Conservation (phyloP, 345 rosid genomes). For the Eutrema yunnanense region DNA sequence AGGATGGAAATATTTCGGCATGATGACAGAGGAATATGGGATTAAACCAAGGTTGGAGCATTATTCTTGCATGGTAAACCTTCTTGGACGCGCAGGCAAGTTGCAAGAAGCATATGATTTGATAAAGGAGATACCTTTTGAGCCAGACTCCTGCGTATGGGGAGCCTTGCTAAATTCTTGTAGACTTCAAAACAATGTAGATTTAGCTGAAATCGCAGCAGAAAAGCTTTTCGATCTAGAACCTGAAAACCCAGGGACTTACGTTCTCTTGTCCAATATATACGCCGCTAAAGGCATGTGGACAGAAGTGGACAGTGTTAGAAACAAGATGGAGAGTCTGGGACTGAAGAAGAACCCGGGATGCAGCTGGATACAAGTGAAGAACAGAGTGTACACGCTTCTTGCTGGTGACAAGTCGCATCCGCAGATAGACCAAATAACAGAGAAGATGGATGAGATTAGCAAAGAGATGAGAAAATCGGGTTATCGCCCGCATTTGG, state of each 20-base stretch:
- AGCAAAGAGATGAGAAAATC: constrained; percentile 36
- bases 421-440: constrained; percentile 31
- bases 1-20: constrained; percentile 44
- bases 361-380: constrained; percentile 64
- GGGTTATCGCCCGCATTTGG: constrained; percentile 27
- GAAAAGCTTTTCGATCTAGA: constrained; percentile 43
- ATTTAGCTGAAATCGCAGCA: constrained; percentile 48
- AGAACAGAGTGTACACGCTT: constrained; percentile 41
- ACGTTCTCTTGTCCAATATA: constrained; percentile 56
- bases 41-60: constrained; percentile 59
- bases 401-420: constrained; percentile 44
- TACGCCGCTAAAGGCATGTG: constrained; percentile 58
- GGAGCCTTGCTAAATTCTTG: constrained; percentile 83
- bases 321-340: constrained; percentile 48
- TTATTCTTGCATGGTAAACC: constrained; percentile 74
- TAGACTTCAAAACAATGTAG: constrained; percentile 35
- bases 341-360: constrained; percentile 67
- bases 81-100: constrained; percentile 65
- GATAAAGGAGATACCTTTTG: constrained; percentile 53
- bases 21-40: constrained; percentile 48
- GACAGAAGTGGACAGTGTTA: constrained; percentile 39
- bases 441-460: constrained; percentile 37
- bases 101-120: constrained; percentile 57
- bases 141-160: constrained; percentile 69
- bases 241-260: constrained; percentile 56